Percentiles rank a stretch among this genome's conserved stretches.
Evolutionary conservation across 495 filamentous ascomycete genomes (phyloP).

Genomic region (Friedmanniomyces endolithicus): DNA sequence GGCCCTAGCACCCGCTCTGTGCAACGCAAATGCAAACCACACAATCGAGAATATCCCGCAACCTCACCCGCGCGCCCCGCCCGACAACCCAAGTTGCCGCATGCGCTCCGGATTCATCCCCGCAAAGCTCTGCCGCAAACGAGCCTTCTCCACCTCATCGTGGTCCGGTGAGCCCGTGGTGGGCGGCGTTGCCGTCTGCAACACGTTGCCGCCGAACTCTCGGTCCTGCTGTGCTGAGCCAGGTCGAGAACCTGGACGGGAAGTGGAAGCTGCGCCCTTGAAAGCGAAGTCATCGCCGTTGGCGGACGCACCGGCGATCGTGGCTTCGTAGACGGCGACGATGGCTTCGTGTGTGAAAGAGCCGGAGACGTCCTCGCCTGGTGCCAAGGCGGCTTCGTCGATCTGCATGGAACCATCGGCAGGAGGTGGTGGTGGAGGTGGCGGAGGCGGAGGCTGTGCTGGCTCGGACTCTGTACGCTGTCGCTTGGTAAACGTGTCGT

Average conservation of each 20-base stretch:
- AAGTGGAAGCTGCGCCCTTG: constrained; percentile 11
- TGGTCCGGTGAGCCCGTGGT: constrained; percentile 24
- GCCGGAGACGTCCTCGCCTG: constrained; percentile 12
- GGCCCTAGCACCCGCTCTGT: background rate
- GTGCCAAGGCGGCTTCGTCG: background rate
- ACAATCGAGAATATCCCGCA: background rate
- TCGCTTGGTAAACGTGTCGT: constrained; percentile 23
- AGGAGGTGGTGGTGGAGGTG: constrained; percentile 34
- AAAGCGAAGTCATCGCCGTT: background rate
- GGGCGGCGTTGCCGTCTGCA: constrained; percentile 30
- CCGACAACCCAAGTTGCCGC: constrained; percentile 17
- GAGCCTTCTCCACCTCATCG: constrained; percentile 11
- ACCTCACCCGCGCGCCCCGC: constrained; percentile 2
- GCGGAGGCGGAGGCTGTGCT: constrained; percentile 33
- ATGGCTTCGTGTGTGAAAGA: constrained; percentile 15
- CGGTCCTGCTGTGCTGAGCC: background rate
- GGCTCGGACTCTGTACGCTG: constrained; percentile 28
- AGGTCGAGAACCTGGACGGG: background rate
- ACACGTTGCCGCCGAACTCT: constrained; percentile 9
- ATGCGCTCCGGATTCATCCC: constrained; percentile 24
- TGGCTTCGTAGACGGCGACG: constrained; percentile 3
- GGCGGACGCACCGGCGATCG: background rate
- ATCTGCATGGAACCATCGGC: constrained; percentile 20
- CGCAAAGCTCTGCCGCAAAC: constrained; percentile 9
- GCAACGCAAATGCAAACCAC: background rate